A percentile compares a stretch with the other conserved stretches of the same genome.
Conservation (phyloP, 768 basidiomycete genomes). For the Lentinus brumalis region DNA sequence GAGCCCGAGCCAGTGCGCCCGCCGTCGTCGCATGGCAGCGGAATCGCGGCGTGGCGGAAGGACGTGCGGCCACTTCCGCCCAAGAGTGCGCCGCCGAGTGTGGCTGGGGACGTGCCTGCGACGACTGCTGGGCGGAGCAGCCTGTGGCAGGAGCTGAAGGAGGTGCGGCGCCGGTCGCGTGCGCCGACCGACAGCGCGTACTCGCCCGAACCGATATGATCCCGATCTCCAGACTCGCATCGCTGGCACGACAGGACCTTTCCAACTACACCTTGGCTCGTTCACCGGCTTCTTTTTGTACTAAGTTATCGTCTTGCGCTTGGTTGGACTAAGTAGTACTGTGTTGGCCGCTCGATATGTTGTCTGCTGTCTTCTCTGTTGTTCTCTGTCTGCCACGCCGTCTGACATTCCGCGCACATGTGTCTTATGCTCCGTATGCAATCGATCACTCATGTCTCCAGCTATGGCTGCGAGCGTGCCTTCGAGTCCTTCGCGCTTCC, state of each 20-base stretch:
- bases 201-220: conserved; percentile 26
- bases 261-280: conserved; percentile 2
- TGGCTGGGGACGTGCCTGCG: conserved; percentile 35
- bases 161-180: conserved; percentile 48
- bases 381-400: neutral
- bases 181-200: conserved; percentile 46
- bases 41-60: conserved; percentile 17
- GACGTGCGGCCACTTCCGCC: conserved; percentile 19
- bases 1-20: conserved; percentile 12
- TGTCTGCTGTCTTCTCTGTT: neutral
- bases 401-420: neutral
- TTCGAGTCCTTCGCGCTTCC: too few relatives aligned
- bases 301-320: neutral
- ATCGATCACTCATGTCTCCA: neutral
- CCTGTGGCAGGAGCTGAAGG: conserved; percentile 58
- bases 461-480: neutral
- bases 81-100: conserved; percentile 29
- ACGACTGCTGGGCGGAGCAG: conserved; percentile 44
- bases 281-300: neutral
- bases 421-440: conserved; percentile 13
- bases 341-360: conserved; percentile 6
- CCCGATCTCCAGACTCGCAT: neutral
- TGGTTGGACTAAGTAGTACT: neutral
- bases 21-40: conserved; percentile 28
- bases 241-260: neutral